Evolutionary conservation across 441 rosid species (phyloP), one percentile per base, ranked within the genome.

Genomic region (Aquilaria agallochum): DNA sequence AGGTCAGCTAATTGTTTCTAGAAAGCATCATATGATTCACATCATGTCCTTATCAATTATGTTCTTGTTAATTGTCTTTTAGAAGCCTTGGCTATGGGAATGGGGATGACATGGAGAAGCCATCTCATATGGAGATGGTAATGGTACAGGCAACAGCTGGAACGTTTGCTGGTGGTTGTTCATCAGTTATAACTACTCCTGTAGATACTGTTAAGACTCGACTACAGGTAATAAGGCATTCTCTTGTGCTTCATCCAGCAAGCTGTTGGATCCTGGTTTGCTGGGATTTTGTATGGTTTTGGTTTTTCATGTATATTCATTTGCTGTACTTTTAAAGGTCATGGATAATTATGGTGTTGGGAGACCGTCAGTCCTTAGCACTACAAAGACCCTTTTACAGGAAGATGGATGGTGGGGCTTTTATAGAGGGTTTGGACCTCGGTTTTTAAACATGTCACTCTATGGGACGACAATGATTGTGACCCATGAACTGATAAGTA

Each of bases 371-470:
- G 84, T 80, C 33, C 52, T 85, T 11, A 80, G 81, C 71, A 83
- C 88, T 4, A 58, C 80, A 3, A 83, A 78, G 68, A 52, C 75
- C 46, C 80, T 87, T 15, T 47, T 85, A 31, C 61, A 72, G 71
- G 89, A 79, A 73, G 83, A 83, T 14, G 87, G 90, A 6, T 80
- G 87, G 84, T n/a, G 80, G 83, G 95, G 95, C 5, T 85, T 83
- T 62, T 78, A 87, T 53, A 76, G 85, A 72, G 94, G 91, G 9
- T 78, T 83, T 7, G 83, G 78, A 11, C 89, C 95, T 45, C 76
- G 91, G 30, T 85, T 87, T 69, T 68, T 87, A 57, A 87, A 77
- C 49, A 81, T 81, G 91, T 87, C 91, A 2, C 75, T 83, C 12
- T 81, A 81, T 64, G 91, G 91, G 59, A 81, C 95, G 12, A 81